Conservation (phyloP, 768 basidiomycete genomes). For the Macrolepiota dolichaula region DNA sequence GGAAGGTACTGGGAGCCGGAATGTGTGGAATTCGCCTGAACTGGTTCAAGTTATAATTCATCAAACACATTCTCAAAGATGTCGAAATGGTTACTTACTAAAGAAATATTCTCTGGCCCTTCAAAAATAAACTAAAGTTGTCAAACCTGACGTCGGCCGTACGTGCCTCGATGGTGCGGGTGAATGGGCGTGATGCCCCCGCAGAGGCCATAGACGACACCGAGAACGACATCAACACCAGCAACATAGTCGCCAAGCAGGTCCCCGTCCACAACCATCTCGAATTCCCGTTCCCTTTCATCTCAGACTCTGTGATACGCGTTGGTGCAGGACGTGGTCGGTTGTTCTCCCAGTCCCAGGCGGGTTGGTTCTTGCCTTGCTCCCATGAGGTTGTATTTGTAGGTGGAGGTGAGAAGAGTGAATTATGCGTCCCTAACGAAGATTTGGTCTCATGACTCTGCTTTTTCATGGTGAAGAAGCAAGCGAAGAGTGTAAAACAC, state of each 20-base stretch:
- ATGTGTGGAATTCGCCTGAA: conserved; percentile 84
- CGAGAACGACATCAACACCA: conserved; percentile 12
- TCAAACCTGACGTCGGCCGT: conserved; percentile 50
- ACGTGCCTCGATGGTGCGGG: conserved; percentile 13
- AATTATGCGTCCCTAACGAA: background rate
- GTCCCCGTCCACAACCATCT: conserved; percentile 8
- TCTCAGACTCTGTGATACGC: background rate
- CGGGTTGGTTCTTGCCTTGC: background rate
- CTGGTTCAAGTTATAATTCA: conserved; percentile 29
- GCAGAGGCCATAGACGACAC: conserved; percentile 9
- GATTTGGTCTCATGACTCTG: conserved; percentile 9
- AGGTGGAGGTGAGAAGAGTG: conserved; percentile 7
- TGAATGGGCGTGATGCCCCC: background rate
- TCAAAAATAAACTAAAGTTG: conserved; percentile 67
- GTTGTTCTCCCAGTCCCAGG: background rate
- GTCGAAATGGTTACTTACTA: conserved; percentile 44
- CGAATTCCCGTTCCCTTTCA: conserved; percentile 7
- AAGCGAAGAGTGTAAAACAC: conserved; percentile 2
- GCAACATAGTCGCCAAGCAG: conserved; percentile 5
- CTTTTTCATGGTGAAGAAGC: conserved; percentile 11
- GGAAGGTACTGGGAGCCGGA: conserved; percentile 74
- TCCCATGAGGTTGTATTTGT: conserved; percentile 7
- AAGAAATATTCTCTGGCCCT: conserved; percentile 68
- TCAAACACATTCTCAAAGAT: background rate
- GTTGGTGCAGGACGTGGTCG: background rate